Conservation (phyloP, 1,284 basidiomycete genomes). For the Chalciporus sp. region DNA sequence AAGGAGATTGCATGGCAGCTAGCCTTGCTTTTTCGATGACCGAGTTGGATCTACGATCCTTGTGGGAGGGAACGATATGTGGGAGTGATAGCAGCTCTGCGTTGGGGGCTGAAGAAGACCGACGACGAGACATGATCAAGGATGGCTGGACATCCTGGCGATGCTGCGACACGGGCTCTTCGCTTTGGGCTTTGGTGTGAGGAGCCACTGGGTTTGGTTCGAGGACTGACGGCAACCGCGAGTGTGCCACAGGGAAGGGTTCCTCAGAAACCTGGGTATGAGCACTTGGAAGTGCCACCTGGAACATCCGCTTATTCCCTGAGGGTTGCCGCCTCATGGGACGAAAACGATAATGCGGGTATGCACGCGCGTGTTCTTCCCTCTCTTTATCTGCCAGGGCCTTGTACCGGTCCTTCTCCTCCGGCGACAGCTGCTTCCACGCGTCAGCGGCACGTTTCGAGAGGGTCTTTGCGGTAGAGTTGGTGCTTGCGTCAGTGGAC, state of each 20-base stretch:
- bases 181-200: background rate
- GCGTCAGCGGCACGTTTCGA: conserved; percentile 65
- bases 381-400: conserved; percentile 53
- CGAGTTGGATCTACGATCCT: background rate
- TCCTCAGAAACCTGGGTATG: background rate
- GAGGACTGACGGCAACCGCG: conserved; percentile 25
- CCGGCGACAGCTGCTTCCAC: conserved; percentile 52
- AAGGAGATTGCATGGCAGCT: background rate
- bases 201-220: conserved; percentile 8
- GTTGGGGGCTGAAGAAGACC: conserved; percentile 9
- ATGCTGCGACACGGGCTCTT: background rate
- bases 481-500: conserved; percentile 16
- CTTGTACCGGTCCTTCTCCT: conserved; percentile 52
- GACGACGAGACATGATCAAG: background rate
- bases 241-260: background rate
- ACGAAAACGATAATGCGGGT: conserved; percentile 66
- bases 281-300: conserved; percentile 13
- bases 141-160: background rate
- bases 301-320: conserved; percentile 28
- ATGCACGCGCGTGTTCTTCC: conserved; percentile 50
- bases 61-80: conserved; percentile 1
- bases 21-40: conserved; percentile 1
- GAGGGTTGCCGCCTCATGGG: conserved; percentile 46
- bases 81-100: background rate
- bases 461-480: conserved; percentile 44